A percentile compares a stretch with the other conserved stretches of the same genome.
These are phyloP conservation scores for Myxozyma neotropica DNA, from an alignment of 805 yeast species.

Conservation along the genomic window DNA sequence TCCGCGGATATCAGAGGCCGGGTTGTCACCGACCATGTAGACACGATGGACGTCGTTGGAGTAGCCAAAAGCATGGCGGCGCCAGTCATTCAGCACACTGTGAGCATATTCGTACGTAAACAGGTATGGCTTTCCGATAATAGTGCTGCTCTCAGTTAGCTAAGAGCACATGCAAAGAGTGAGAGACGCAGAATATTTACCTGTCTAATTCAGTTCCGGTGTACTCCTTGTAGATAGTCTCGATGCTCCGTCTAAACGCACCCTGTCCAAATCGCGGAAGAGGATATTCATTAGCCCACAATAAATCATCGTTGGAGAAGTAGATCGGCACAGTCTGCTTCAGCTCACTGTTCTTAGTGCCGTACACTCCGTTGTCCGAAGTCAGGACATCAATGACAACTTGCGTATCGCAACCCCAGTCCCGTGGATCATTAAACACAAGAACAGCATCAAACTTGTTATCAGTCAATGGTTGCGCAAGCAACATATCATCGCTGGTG, in stretches of 20 bases:
- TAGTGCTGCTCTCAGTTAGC: slow-evolving; percentile 44
- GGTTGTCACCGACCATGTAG: slow-evolving; percentile 97
- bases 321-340: slow-evolving; percentile 31
- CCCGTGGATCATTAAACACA: slow-evolving; percentile 87
- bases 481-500: slow-evolving; percentile 51
- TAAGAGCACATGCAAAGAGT: no score
- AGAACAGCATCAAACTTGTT: slow-evolving; percentile 67
- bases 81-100: slow-evolving; percentile 58
- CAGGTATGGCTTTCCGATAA: slow-evolving; percentile 80
- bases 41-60: slow-evolving; percentile 51
- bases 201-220: slow-evolving; percentile 54
- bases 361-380: slow-evolving; percentile 63
- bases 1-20: slow-evolving; percentile 88
- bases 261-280: slow-evolving; percentile 91
- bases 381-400: slow-evolving; percentile 70
- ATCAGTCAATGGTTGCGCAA: slow-evolving; percentile 45
- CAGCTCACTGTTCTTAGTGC: slow-evolving; percentile 54
- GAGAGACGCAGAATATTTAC: background rate
- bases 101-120: slow-evolving; percentile 84
- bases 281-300: slow-evolving; percentile 83
- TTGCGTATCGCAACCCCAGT: slow-evolving; percentile 83
- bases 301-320: slow-evolving; percentile 57
- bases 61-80: slow-evolving; percentile 21
- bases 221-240: slow-evolving; percentile 58
- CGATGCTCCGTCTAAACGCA: slow-evolving; percentile 68